Percentiles rank a stretch among this genome's conserved stretches.
Evolutionary conservation across 495 filamentous ascomycete species (phyloP).

Genomic region (Penicillium canariense): DNA sequence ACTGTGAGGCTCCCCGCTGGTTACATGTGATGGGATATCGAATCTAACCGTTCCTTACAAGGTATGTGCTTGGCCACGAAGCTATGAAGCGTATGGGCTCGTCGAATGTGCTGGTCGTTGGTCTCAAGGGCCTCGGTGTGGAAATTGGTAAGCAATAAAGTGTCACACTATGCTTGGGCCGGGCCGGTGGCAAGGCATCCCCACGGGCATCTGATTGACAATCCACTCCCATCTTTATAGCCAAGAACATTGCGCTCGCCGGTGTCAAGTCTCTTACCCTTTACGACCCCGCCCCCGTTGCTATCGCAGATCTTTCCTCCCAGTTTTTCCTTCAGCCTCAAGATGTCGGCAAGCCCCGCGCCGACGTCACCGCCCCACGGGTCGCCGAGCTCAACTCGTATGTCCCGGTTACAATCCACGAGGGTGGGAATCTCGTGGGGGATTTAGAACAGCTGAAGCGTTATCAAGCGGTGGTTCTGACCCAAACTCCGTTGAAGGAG

Average conservation of each 20-base stretch:
- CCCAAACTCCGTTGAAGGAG: slow-evolving; percentile 72
- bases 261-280: slow-evolving; percentile 89
- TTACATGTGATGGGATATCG: neutral
- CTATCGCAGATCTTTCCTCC: slow-evolving; percentile 83
- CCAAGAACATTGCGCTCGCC: slow-evolving; percentile 97
- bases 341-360: slow-evolving; percentile 91
- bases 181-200: neutral
- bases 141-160: slow-evolving; percentile 66
- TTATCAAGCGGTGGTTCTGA: slow-evolving; percentile 91
- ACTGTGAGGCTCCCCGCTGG: slow-evolving; percentile 51
- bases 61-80: slow-evolving; percentile 95
- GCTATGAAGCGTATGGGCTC: slow-evolving; percentile 99
- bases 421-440: slow-evolving; percentile 59
- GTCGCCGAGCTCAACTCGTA: slow-evolving; percentile 96
- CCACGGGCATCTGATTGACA: neutral
- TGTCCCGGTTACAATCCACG: slow-evolving; percentile 78
- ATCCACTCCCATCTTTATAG: slow-evolving; percentile 37
- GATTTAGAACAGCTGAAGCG: slow-evolving; percentile 76
- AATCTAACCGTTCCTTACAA: slow-evolving; percentile 21
- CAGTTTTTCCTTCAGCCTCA: slow-evolving; percentile 91
- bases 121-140: slow-evolving; percentile 89
- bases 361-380: slow-evolving; percentile 78
- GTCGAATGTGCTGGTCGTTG: slow-evolving; percentile 90
- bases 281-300: slow-evolving; percentile 76
- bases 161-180: neutral